These are phyloP conservation scores for Xylaria sp. DNA, from an alignment of 2,329 filamentous ascomycete genomes.

Conservation along the genomic window DNA sequence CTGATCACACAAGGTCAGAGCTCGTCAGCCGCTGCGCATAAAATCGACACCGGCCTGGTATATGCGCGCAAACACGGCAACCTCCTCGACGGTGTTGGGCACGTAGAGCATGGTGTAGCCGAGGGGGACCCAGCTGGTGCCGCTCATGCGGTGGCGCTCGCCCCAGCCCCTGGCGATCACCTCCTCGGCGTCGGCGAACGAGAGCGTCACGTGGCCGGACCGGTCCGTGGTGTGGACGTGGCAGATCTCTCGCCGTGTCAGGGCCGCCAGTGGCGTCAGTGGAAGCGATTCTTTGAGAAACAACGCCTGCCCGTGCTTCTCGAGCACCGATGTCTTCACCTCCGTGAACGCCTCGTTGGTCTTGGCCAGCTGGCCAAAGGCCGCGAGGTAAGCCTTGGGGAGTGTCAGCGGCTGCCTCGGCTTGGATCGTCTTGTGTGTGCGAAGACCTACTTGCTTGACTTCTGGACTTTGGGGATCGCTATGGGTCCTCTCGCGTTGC, in stretches of 20 bases:
- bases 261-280: conserved; percentile 13
- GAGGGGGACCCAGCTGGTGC: conserved; percentile 20
- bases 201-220: conserved; percentile 21
- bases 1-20: background rate
- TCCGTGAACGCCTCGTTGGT: conserved; percentile 12
- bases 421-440: background rate
- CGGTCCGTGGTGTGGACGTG: conserved; percentile 19
- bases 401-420: conserved; percentile 3
- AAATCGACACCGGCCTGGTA: conserved; percentile 20
- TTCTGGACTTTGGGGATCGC: conserved; percentile 11
- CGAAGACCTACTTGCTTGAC: conserved; percentile 13
- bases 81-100: conserved; percentile 20
- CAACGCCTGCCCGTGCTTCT: conserved; percentile 22
- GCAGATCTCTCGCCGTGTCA: conserved; percentile 16
- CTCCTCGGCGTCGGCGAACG: conserved; percentile 21
- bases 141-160: conserved; percentile 21
- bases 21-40: conserved; percentile 17
- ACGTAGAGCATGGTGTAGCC: conserved; percentile 23
- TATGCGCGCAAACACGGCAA: conserved; percentile 5
- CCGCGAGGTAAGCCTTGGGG: conserved; percentile 13
- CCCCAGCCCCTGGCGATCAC: conserved; percentile 24
- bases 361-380: conserved; percentile 16
- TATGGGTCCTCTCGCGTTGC: conserved; percentile 21
- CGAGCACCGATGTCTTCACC: conserved; percentile 16
- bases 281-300: conserved; percentile 15